phyloP scores from a whole-genome alignment of 768 basidiomycete species.

The Roridomyces roridus region DNA sequence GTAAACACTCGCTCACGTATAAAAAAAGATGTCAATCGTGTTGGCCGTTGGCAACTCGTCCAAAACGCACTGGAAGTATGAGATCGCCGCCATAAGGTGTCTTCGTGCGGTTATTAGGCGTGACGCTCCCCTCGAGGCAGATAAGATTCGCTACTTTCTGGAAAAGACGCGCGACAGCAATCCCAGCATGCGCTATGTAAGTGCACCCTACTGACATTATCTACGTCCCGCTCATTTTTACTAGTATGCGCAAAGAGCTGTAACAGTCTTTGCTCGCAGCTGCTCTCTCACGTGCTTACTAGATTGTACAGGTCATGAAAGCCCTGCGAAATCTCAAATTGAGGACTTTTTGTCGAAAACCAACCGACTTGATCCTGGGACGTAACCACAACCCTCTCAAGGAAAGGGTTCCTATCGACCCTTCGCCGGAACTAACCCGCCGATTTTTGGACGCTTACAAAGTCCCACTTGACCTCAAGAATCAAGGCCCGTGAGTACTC shows the following conservation, averaged over 20 bases:
- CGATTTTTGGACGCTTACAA: conserved; percentile 63
- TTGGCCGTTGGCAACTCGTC: conserved; percentile 64
- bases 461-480: conserved; percentile 47
- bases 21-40: conserved; percentile 45
- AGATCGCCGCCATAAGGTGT: conserved; percentile 70
- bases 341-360: conserved; percentile 66
- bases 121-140: conserved; percentile 57
- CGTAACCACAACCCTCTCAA: conserved; percentile 74
- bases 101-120: conserved; percentile 72
- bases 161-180: conserved; percentile 67
- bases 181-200: conserved; percentile 72
- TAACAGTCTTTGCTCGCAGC: conserved; percentile 29
- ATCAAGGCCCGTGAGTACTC: conserved; percentile 51
- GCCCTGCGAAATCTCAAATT: conserved; percentile 79
- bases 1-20: not conserved
- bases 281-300: no score
- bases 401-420: conserved; percentile 52
- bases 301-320: conserved; percentile 53
- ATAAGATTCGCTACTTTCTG: conserved; percentile 63
- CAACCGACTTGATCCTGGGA: conserved; percentile 65
- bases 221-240: not conserved
- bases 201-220: conserved; percentile 24
- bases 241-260: conserved; percentile 74
- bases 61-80: conserved; percentile 82
- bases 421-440: conserved; percentile 57